Conservation (phyloP, 2,329 filamentous ascomycete species). For the Periconia sp. region DNA sequence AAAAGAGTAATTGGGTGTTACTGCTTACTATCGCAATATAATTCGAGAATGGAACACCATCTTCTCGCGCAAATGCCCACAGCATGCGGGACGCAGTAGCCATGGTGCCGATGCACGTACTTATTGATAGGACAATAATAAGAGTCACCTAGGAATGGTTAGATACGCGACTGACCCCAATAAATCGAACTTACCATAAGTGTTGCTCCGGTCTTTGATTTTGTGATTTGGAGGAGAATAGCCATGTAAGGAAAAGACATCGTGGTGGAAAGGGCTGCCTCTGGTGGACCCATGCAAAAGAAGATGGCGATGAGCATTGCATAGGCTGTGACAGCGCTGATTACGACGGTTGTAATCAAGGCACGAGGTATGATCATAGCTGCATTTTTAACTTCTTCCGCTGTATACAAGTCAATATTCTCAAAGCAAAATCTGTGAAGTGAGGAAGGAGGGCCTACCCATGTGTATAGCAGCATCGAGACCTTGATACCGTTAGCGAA, state of each 20-base stretch:
- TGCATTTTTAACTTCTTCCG: slow-evolving; percentile 28
- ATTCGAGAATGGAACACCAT: slow-evolving; percentile 36
- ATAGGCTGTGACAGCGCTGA: no score
- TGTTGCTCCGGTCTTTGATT: no score
- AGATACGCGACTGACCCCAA: no score
- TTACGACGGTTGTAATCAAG: slow-evolving; percentile 34
- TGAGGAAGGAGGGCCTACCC: slow-evolving; percentile 5
- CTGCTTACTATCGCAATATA: slow-evolving; percentile 8
- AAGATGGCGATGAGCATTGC: no score
- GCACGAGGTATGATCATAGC: slow-evolving; percentile 29
- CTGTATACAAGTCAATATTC: slow-evolving; percentile 1
- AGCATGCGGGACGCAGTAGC: slow-evolving; percentile 17
- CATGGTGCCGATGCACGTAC: not conserved
- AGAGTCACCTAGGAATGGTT: no score
- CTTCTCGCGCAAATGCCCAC: slow-evolving; percentile 41
- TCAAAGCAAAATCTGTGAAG: not conserved
- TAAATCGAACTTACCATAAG: no score
- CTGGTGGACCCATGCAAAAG: no score
- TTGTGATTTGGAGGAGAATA: no score
- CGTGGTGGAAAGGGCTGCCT: no score
- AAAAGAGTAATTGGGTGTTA: not conserved
- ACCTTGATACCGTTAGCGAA: not conserved
- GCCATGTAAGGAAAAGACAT: no score
- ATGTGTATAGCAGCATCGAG: slow-evolving; percentile 50
- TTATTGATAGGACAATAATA: slow-evolving; percentile 22